Conservation (phyloP, 345 rosid genomes). For the Cardiospermum halicacabum region DNA sequence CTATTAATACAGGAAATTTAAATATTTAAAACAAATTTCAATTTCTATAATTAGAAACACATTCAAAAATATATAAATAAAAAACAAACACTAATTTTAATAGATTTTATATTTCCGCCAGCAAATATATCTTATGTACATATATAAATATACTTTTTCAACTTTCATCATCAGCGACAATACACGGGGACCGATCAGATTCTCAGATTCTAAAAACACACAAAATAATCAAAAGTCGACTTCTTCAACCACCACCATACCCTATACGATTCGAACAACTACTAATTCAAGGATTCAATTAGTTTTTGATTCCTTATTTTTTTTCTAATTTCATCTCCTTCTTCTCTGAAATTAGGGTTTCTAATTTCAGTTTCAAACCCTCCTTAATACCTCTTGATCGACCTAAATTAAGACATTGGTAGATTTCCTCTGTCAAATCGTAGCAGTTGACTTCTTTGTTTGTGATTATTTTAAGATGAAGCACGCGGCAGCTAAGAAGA, state of each 20-base stretch:
- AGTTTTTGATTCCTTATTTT: neutral
- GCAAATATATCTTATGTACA: no score
- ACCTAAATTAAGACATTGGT: no score
- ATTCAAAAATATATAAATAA: no score
- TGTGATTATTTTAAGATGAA: constrained; percentile 22
- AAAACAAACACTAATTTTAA: no score
- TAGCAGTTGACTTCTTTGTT: constrained; percentile 3
- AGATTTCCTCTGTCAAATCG: neutral
- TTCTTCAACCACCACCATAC: neutral
- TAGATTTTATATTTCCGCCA: no score
- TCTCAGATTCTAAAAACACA: neutral
- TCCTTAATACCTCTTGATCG: neutral
- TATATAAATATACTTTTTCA: no score
- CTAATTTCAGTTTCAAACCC: neutral
- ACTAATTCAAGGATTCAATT: neutral
- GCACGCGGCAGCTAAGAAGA: constrained; percentile 40
- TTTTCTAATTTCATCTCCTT: neutral
- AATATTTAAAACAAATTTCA: no score
- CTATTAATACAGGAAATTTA: no score
- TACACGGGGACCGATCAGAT: neutral
- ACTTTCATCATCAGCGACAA: no score
- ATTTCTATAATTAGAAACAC: no score
- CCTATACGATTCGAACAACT: no score
- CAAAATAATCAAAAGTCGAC: neutral
- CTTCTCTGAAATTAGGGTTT: constrained; percentile 15